Evolutionary conservation across 768 basidiomycete genomes (phyloP), one percentile per base, ranked within the genome.

Genomic region (Chiua virens): DNA sequence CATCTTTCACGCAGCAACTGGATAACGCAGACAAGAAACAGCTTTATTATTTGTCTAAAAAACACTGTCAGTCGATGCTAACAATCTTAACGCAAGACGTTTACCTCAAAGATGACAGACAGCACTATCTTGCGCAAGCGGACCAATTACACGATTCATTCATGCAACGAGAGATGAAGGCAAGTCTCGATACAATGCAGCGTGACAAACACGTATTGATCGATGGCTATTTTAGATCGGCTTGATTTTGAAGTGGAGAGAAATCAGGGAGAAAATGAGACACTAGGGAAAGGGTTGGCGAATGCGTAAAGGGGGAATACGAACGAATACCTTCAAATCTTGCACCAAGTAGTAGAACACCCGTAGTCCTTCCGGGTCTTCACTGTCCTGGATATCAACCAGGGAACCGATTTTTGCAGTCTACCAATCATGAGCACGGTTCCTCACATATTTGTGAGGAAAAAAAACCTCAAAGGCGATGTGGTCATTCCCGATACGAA

Each of bases 201-300:
- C n/a, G n/a, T n/a, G n/a, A n/a, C n/a, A n/a, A 36, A 15, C 17
- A 49, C 15, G 22, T 22, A 30, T 39, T 30, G 13, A n/a, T n/a
- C 17, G 36, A 21, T 14, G 25, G 38, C 32, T 45, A 34, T 14
- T 45, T 73, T 83, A 93, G 61, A 93, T 98, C 15, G 97, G 97
- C 79, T 99, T 98, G 80, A 99, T 98, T 77, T 98, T 98, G 87
- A 99, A 98, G 78, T 99, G 96, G 34, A 99, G 82, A 3, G 93
- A 92, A 68, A 99, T 98, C 55, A 99, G 81, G 9, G 97, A 98
- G 71, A 98, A 97, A 60, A 99, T 95, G 53, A 98, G 81, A 73
- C 95, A 98, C 96, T 99, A 62, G 7, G 27, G 17, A 27, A 45
- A 22, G 18, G 23, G 45, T 54, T 22, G 45, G 30, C 14, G 37